phyloP scores from a whole-genome alignment of 352 stramenopile genomes.

The Globisporangium nodosum region DNA sequence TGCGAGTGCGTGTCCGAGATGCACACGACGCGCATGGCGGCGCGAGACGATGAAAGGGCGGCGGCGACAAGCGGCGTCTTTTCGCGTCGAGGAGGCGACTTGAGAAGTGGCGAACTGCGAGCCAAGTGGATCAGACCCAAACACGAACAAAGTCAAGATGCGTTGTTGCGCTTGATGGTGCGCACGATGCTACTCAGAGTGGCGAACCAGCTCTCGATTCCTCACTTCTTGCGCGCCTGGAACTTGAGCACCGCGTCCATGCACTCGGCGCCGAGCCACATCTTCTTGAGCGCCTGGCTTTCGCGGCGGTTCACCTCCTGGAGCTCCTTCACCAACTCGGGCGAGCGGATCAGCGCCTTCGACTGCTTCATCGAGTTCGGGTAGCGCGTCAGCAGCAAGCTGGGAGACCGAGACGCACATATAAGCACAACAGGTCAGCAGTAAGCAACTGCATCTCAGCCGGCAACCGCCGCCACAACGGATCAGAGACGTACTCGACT shows the following conservation, averaged over 20 bases:
- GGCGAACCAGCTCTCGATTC: no score
- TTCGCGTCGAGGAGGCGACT: no score
- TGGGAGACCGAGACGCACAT: constrained; percentile 5
- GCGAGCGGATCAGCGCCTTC: constrained; percentile 55
- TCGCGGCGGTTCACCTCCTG: constrained; percentile 50
- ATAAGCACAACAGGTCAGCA: no score
- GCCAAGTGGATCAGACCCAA: no score
- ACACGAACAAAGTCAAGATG: no score
- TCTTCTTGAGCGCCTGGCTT: constrained; percentile 62
- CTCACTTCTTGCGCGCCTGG: constrained; percentile 47
- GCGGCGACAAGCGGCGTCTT: no score
- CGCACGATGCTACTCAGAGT: no score
- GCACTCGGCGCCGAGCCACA: constrained; percentile 66
- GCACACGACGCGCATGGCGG: constrained; percentile 55
- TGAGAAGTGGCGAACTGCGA: no score
- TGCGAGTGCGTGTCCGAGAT: constrained; percentile 76
- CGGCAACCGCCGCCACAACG: not conserved
- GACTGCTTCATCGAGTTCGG: constrained; percentile 57
- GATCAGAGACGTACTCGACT: constrained; percentile 38
- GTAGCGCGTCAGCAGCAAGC: constrained; percentile 55
- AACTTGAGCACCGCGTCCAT: constrained; percentile 80
- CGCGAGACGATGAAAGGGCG: no score
- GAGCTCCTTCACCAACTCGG: constrained; percentile 39
- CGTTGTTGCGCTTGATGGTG: no score
- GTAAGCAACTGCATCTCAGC: no score